Percentiles rank a stretch among this genome's conserved stretches.
phyloP scores from a whole-genome alignment of 495 filamentous ascomycete species.

The Penicillium canescens region DNA sequence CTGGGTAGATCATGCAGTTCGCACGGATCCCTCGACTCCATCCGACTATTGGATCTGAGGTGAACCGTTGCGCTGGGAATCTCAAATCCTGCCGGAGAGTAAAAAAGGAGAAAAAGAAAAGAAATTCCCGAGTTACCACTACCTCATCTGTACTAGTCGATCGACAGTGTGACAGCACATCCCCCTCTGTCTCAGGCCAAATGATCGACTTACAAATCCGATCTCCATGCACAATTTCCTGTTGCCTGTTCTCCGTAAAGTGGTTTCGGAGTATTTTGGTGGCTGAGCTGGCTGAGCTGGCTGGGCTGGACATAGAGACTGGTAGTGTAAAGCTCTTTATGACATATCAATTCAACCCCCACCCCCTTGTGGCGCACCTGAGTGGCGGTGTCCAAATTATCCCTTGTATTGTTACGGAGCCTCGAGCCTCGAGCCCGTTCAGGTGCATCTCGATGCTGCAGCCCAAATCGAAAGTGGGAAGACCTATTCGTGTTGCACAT shows the following conservation, averaged over 20 bases:
- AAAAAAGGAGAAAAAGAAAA: not conserved
- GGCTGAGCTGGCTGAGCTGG: constrained; percentile 7
- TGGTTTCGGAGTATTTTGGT: constrained; percentile 20
- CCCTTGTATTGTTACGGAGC: too few species aligned
- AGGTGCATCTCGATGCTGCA: constrained; percentile 17
- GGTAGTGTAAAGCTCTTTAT: constrained; percentile 8
- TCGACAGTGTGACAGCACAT: not conserved
- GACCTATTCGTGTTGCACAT: constrained; percentile 11
- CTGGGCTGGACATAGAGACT: constrained; percentile 9
- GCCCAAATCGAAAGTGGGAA: constrained; percentile 23
- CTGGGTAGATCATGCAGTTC: constrained; percentile 23
- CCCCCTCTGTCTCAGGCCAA: not conserved
- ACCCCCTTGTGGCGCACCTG: constrained; percentile 18
- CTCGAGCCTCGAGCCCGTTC: not conserved
- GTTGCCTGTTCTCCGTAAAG: not conserved
- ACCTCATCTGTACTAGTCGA: not conserved
- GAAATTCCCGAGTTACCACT: constrained; percentile 9
- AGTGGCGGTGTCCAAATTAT: constrained; percentile 9
- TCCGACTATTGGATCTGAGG: constrained; percentile 33
- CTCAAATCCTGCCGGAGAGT: constrained; percentile 26
- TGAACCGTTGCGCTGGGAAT: constrained; percentile 31
- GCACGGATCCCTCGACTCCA: constrained; percentile 28
- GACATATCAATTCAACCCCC: constrained; percentile 13
- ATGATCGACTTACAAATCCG: not conserved
- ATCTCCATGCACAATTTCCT: constrained; percentile 4